These are phyloP conservation scores for Mycena pura DNA, from an alignment of 768 basidiomycete genomes.

Conservation along the genomic window DNA sequence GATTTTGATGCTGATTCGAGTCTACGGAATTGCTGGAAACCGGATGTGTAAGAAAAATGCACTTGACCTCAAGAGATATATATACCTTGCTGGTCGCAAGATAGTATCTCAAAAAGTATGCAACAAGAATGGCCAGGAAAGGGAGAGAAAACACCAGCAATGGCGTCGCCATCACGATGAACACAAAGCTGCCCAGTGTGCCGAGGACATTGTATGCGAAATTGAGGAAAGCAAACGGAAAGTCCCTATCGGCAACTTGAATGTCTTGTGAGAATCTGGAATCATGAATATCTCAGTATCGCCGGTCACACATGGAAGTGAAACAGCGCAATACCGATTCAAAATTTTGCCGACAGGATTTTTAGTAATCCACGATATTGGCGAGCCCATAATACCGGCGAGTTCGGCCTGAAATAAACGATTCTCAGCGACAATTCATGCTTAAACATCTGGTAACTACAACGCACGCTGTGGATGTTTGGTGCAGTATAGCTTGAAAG, in stretches of 20 bases:
- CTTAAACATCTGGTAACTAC: not conserved
- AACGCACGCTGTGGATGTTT: constrained; percentile 5
- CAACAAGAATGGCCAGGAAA: not conserved
- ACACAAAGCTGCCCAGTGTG: constrained; percentile 9
- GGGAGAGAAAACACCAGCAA: constrained; percentile 14
- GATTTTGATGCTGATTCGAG: constrained; percentile 17
- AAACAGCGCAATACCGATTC: constrained; percentile 2
- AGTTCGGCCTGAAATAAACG: not conserved
- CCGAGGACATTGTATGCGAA: constrained; percentile 1
- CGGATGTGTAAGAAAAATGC: not conserved
- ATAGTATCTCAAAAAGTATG: constrained; percentile 12
- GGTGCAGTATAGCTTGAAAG: constrained; percentile 11
- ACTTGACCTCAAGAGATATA: not conserved
- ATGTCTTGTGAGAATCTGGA: constrained; percentile 22
- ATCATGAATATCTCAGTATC: not conserved
- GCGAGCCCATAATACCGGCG: constrained; percentile 13
- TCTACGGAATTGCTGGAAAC: constrained; percentile 18
- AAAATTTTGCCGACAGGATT: constrained; percentile 17
- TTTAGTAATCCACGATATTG: constrained; percentile 21
- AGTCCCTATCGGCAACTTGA: constrained; percentile 13
- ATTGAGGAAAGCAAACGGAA: constrained; percentile 17
- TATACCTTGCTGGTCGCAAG: constrained; percentile 23
- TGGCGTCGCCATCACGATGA: constrained; percentile 13
- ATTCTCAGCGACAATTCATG: not conserved
- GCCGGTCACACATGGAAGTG: not conserved